A percentile compares a stretch with the other conserved stretches of the same genome.
Evolutionary conservation across 2,329 filamentous ascomycete species (phyloP).

Genomic region (Delphinella strobiligena): DNA sequence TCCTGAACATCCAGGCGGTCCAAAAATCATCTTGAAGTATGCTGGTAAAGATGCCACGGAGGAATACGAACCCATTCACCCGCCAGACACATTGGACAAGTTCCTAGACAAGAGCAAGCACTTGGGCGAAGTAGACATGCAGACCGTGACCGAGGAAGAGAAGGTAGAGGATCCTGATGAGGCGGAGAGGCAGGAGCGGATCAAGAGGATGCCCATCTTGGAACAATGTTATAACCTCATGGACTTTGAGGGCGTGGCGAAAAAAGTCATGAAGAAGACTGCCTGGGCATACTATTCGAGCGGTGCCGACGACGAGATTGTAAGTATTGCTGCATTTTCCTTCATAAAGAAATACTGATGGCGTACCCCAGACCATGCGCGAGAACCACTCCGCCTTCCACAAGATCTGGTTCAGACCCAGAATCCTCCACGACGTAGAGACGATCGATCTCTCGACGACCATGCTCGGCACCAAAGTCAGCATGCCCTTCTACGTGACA

Average conservation of each 20-base stretch:
- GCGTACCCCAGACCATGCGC: constrained; percentile 59
- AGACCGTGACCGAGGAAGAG: constrained; percentile 56
- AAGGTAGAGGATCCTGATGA: constrained; percentile 60
- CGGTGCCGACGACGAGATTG: constrained; percentile 80
- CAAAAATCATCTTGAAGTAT: constrained; percentile 93
- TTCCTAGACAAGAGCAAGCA: constrained; percentile 80
- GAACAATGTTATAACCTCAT: constrained; percentile 87
- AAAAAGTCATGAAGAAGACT: constrained; percentile 83
- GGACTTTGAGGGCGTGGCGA: constrained; percentile 92
- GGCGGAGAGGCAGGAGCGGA: constrained; percentile 53
- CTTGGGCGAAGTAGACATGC: constrained; percentile 80
- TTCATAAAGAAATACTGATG: constrained; percentile 11
- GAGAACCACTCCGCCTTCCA: constrained; percentile 96
- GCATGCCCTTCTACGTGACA: constrained; percentile 90
- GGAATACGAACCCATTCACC: constrained; percentile 81
- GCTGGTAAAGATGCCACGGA: constrained; percentile 90
- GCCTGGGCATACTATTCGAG: constrained; percentile 98
- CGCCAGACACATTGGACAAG: constrained; percentile 72
- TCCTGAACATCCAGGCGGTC: constrained; percentile 80
- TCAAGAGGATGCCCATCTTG: constrained; percentile 63
- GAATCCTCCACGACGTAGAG: constrained; percentile 79
- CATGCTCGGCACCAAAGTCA: constrained; percentile 79
- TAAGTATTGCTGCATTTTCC: constrained; percentile 27
- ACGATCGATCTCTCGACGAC: constrained; percentile 77
- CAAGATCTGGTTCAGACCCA: constrained; percentile 93